Base-by-base conservation (phyloP, 2,329 filamentous ascomycete genomes). In the Dactylellina parvicollis region DNA sequence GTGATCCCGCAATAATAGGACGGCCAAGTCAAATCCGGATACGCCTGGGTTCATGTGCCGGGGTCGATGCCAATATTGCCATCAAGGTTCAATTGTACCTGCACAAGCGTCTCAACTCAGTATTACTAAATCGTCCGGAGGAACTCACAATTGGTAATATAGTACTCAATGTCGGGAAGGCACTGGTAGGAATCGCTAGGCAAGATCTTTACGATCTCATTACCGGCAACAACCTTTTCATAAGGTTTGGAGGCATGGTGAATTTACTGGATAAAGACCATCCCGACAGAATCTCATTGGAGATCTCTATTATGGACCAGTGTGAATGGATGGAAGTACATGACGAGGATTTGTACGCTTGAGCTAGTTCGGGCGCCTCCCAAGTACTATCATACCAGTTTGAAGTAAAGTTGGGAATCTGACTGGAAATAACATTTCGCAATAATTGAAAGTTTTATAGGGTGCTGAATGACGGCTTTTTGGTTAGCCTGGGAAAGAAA, bases 291-390 rank as follows among this genome's bases (percentile, higher is more conserved):
- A 26, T 71, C 4, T n/a, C 16, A 20, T 16, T 72, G 7, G 57
- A 64, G 5, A 59, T 72, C 0, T 56, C 38, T 28, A n/a, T 62
- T 5, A 22, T 42, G 14, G 47, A 34, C 22, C 5, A 36, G 4
- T 72, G 42, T 30, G 24, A 28, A 20, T 72, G 57, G 66, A 14
- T 34, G 14, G 38, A n/a, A 26, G 36, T n/a, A n/a, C n/a, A n/a
- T n/a, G n/a, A n/a, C n/a, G n/a, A n/a, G n/a, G n/a, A n/a, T n/a
- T n/a, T n/a, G n/a, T n/a, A n/a, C n/a, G n/a, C n/a, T n/a, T n/a
- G n/a, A n/a, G n/a, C n/a, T n/a, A n/a, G n/a, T n/a, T n/a, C n/a
- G n/a, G n/a, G n/a, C n/a, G n/a, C n/a, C n/a, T n/a, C n/a, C n/a
- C n/a, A n/a, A n/a, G n/a, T n/a, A n/a, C n/a, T n/a, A n/a, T n/a